Evolutionary conservation across 2,329 filamentous ascomycete species (phyloP).

Genomic region (Trichoderma sp.): DNA sequence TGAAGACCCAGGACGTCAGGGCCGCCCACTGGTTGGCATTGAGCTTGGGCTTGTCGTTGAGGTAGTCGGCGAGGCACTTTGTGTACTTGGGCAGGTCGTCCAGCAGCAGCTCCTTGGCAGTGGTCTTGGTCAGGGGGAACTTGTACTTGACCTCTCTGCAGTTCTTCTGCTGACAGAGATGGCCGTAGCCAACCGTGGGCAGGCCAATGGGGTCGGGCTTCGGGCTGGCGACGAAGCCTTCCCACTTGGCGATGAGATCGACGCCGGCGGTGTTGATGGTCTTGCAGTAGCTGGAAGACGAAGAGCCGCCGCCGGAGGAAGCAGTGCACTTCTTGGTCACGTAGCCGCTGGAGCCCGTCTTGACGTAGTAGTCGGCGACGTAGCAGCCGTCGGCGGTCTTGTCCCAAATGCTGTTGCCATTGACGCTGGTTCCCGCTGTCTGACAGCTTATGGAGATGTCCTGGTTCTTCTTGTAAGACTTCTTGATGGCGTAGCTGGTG

Average conservation of each 20-base stretch:
- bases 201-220: conserved; percentile 46
- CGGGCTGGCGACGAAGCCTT: conserved; percentile 10
- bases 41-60: conserved; percentile 29
- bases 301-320: background rate
- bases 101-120: conserved; percentile 41
- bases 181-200: conserved; percentile 54
- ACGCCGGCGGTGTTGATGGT: background rate
- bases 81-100: conserved; percentile 36
- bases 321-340: conserved; percentile 10
- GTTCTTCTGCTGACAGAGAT: conserved; percentile 44
- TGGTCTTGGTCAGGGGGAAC: conserved; percentile 45
- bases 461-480: conserved; percentile 22
- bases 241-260: background rate
- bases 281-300: background rate
- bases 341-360: conserved; percentile 23
- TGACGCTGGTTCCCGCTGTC: conserved; percentile 19
- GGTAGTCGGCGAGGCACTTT: conserved; percentile 40
- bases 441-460: conserved; percentile 25
- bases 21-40: conserved; percentile 55
- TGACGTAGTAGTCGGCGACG: conserved; percentile 25
- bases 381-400: conserved; percentile 25
- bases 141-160: conserved; percentile 49
- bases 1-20: conserved; percentile 54
- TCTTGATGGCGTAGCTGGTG: conserved; percentile 17
- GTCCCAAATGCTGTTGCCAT: conserved; percentile 24